Evolutionary conservation across 495 filamentous ascomycete genomes (phyloP), one percentile per base, ranked within the genome.

Genomic region (Letharia lupina): DNA sequence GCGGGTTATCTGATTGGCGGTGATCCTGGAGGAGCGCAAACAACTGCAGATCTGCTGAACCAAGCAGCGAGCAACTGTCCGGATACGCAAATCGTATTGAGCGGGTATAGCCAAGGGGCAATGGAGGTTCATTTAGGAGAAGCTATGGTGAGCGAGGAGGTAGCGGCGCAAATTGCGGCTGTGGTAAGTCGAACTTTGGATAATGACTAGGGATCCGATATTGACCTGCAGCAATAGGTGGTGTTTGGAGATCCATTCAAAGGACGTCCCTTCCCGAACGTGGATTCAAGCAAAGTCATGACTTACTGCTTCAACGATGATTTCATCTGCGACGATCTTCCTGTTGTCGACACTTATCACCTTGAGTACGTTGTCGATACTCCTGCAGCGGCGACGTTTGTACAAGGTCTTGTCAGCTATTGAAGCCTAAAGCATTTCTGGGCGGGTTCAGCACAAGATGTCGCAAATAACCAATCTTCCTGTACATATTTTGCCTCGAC

Each of bases 211-310:
- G 37, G 39, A 18, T 35, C 3, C 54, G 9, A 47, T 60, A 65
- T 65, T 16, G 69, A 75, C 52, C 70, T 77, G 10, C 23, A 72
- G 10, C 71, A 65, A 42, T 73, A 77, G 8, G 82, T 87, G n/a
- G 75, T 85, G 42, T 87, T 87, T 69, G 84, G 84, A 13, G 84
- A 86, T 72, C 84, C 85, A 44, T 74, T 80, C 71, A 79, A 82
- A 68, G 71, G 71, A 2, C 68, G 78, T 44, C 61, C 75, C 4
- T 77, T 86, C 8, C 72, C 78, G 0, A 79, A 81, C 56, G 72
- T 84, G 1, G 65, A 76, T 20, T 67, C 72, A 16, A 73, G 73
- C 41, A 82, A 83, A 58, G 76, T 80, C 11, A 77, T 81, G 72
- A 79, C 81, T 10, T 80, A 78, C 62, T 86, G 84, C 68, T 79